Conservation (phyloP, 2,329 filamentous ascomycete species). For the Monilinia polystroma region DNA sequence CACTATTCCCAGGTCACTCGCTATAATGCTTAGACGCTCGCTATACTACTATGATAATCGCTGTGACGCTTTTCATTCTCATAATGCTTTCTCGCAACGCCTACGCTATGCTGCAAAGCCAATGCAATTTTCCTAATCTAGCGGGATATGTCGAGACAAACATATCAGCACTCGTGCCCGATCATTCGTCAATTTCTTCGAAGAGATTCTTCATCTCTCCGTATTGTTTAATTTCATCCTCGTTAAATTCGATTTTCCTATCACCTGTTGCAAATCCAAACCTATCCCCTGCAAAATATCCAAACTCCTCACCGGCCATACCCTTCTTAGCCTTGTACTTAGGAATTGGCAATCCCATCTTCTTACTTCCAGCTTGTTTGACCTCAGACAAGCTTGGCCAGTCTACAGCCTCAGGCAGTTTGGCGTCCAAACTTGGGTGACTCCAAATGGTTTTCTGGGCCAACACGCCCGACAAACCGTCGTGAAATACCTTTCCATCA, state of each 20-base stretch:
- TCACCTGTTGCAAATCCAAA: neutral
- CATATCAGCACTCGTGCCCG: too few relatives aligned
- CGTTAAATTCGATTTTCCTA: neutral
- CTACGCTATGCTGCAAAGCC: neutral
- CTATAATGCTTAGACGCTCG: neutral
- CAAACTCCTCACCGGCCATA: neutral
- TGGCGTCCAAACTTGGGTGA: neutral
- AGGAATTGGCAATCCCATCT: neutral
- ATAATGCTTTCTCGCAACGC: neutral
- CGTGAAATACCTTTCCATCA: neutral
- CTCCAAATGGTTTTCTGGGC: neutral
- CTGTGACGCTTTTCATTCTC: neutral
- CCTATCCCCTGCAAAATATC: neutral
- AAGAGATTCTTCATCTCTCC: neutral
- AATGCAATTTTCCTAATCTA: neutral
- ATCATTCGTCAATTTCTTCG: neutral
- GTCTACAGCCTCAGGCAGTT: neutral
- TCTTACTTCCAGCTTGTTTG: slow-evolving; percentile 1
- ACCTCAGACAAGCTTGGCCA: slow-evolving; percentile 14
- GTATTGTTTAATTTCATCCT: neutral
- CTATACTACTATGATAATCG: neutral
- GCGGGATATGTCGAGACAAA: neutral
- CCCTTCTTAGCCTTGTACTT: neutral
- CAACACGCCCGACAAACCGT: neutral
- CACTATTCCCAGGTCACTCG: slow-evolving; percentile 12